phyloP scores from a whole-genome alignment of 176 grass and related monocot genomes.

The Puya raimondii region DNA sequence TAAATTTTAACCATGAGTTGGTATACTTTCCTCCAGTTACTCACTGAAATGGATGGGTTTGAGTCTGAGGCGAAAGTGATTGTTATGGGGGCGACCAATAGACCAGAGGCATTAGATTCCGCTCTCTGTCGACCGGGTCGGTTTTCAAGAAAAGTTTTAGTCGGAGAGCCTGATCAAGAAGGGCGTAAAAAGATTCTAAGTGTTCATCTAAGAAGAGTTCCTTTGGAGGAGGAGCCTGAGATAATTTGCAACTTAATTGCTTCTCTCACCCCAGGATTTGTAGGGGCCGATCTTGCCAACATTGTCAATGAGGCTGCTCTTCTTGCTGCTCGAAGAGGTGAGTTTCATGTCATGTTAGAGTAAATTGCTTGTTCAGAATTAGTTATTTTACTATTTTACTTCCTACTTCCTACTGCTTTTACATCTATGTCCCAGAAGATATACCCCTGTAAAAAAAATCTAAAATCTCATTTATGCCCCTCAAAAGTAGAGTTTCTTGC shows the following conservation, averaged over 20 bases:
- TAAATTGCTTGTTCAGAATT: not conserved
- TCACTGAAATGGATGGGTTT: constrained; percentile 97
- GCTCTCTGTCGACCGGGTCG: constrained; percentile 82
- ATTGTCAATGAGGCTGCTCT: constrained; percentile 88
- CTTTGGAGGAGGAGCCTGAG: constrained; percentile 74
- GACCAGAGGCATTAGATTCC: constrained; percentile 71
- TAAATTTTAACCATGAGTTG: constrained; percentile 6
- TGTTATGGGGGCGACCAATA: constrained; percentile 89
- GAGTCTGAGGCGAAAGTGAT: constrained; percentile 89
- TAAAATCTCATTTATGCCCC: not conserved
- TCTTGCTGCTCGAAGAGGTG: constrained; percentile 85
- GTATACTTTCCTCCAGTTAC: constrained; percentile 49
- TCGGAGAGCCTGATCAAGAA: constrained; percentile 74
- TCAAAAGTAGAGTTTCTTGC: no score
- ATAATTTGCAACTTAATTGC: constrained; percentile 66
- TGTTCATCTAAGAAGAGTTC: constrained; percentile 69
- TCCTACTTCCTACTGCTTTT: not conserved
- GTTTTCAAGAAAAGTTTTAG: constrained; percentile 89
- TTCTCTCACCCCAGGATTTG: constrained; percentile 68
- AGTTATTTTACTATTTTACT: not conserved
- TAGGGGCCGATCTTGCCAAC: constrained; percentile 85
- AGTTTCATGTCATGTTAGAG: not conserved
- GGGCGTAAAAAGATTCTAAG: constrained; percentile 76
- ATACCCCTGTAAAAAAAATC: no score
- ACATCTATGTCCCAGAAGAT: no score